phyloP scores from a whole-genome alignment of 257 asterid genomes.

The Solanum sejunctum region DNA sequence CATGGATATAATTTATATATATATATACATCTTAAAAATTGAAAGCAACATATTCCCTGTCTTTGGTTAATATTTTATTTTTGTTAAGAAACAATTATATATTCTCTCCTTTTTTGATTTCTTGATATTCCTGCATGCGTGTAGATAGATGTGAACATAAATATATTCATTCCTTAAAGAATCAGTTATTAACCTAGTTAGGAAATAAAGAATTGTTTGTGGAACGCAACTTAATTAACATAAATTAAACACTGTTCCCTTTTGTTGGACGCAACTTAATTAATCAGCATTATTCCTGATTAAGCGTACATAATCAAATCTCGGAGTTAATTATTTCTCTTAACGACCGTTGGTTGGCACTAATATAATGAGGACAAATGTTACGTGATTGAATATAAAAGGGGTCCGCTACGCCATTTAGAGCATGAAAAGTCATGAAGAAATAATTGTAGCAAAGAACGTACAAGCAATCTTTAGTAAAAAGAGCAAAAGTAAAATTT shows the following conservation, averaged over 20 bases:
- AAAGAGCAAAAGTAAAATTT: not conserved
- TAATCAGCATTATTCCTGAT: not conserved
- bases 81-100: not conserved
- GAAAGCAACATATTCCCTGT: slow-evolving; percentile 27
- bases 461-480: not conserved
- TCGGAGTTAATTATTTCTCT: not conserved
- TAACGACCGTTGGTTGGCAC: not conserved
- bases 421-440: not conserved
- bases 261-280: not conserved
- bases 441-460: not conserved
- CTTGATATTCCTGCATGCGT: not conserved
- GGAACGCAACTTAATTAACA: not conserved
- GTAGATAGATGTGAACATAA: not conserved
- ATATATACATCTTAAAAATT: not conserved
- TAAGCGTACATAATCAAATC: not conserved
- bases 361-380: not conserved
- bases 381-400: not conserved
- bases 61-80: not conserved
- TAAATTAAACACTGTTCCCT: not conserved
- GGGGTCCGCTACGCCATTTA: not conserved
- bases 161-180: not conserved
- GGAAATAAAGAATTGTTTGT: not conserved
- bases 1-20: not conserved
- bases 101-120: not conserved
- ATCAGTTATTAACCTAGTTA: not conserved